Base-by-base conservation (phyloP, 805 yeast genomes). In the Barnettozyma wickerhamii region DNA sequence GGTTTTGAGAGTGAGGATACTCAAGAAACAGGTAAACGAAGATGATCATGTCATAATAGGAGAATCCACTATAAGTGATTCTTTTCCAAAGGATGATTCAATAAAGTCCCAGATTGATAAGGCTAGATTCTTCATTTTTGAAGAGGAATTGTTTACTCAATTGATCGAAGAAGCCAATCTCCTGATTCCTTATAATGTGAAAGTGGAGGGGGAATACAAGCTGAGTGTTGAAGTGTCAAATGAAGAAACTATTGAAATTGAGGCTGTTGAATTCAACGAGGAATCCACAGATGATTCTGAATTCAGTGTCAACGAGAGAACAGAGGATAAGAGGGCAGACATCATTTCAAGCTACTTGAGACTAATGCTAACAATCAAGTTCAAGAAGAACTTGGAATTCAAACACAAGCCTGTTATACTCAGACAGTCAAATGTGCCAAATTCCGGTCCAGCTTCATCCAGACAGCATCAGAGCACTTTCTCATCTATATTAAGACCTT, bases 61-160 rank as follows among this genome's bases (percentile, higher is more conserved):
- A 4, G 82, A 80, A 52, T 74, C 84, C 0, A 46, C 52, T 2
- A 35, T 50, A 29, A 39, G 42, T 15, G 46, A 46, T 9, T 38
- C 37, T n/a, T 46, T 58, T 15, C 45, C 43, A 17, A 47, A 44
- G 23, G 58, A 51, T 33, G 51, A 60, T 18, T 63, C 71, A 10
- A 72, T 81, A 17, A 70, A 72, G 36, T 74, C 72, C 19, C 81
- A 77, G 51, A 77, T 91, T 20, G 71, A 74, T 28, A 75, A 65
- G 37, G 89, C 95, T 0, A 71, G 96, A 35, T 80, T 74, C 47
- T 75, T 77, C 44, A 68, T 90, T 7, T 91, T 91, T 64, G 98
- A 91, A 56, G 93, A 86, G 54, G 98, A 91, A 59, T 68, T 91
- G 40, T 87, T 87, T 65, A 78, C 76, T 59, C 89, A 82, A 51